Base-by-base conservation (phyloP, 352 stramenopile genomes). In the Phytophthora rubi region DNA sequence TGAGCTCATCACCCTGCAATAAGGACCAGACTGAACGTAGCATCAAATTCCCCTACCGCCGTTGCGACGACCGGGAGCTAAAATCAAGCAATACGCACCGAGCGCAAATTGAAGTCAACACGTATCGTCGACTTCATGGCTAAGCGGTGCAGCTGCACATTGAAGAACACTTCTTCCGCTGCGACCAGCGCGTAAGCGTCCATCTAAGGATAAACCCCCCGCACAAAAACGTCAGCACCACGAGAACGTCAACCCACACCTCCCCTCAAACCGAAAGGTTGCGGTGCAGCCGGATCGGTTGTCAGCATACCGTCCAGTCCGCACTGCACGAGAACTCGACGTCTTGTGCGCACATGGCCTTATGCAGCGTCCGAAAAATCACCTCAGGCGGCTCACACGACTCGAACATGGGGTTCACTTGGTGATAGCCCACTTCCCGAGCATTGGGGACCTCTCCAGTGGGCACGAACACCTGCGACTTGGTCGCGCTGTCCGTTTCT, bases 361-460 rank as follows among this genome's bases (percentile, higher is more conserved):
- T 70, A 53, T 89, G 73, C n/a, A 91, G 76, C n/a, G 71, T 70
- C 10, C 66, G 66, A 37, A 88, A 89, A 53, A 90, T 84, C 16
- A 82, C 71, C 4, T 68, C 49, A 7, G 83, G 59, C 32, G 68
- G 18, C n/a, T 81, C 75, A n/a, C 73, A 71, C 1, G 85, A 93
- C 75, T 93, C 85, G 53, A 93, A 93, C 72, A 73, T 86, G 42
- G 83, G 85, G 68, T 93, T 93, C 33, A 93, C 83, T 62, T 85
- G 73, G 53, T 72, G 80, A 55, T 88, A 93, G 16, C 61, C 69
- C 12, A 88, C 79, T 4, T 80, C 76, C n/a, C 35, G 35, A 10
- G 77, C 81, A 53, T 88, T 76, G 0, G 85, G 85, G 1, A 93
- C 77, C 42, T 88, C 78, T 64, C 74, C 81, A 68, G 52, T 85